Base-by-base conservation (phyloP, 2,329 filamentous ascomycete species). In the Alternaria metachromatica region DNA sequence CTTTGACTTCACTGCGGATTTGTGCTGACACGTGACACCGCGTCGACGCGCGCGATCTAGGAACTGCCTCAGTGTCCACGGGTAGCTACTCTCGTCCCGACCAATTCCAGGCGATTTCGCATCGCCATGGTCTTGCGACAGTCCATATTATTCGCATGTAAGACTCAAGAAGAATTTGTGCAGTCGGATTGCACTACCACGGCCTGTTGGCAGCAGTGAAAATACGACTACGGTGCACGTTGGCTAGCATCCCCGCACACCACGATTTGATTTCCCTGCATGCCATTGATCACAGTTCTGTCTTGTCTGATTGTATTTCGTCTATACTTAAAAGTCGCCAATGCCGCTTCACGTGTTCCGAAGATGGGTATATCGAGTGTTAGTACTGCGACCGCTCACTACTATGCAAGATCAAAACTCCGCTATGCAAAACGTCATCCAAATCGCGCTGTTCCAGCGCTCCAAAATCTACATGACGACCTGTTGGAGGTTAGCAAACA, bases 381-480 rank as follows among this genome's bases (percentile, higher is more conserved):
- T 48, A 53, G 58, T 54, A 60, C 30, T 59, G 51, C 49, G 23
- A 57, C 53, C 54, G 51, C 49, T 63, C 44, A 53, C 53, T 25
- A 60, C 48, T 62, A 62, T 63, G 63, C 63, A 69, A 67, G 25
- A 58, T 57, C 51, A 64, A 72, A 60, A 57, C 55, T 51, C 58
- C 65, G 69, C 69, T 73, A 72, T 74, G 68, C 69, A 65, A 64
- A 51, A 53, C 13, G 23, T 61, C 62, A 30, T 46, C 21, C 15
- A 63, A 23, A 45, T 37, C 11, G 26, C 43, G 28, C 45, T 9
- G 15, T 58, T 37, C 30, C 50, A 60, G 55, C 33, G 50, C 48
- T 33, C 23, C 28, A 37, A 18, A 33, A 15, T 60, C 64, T 75
- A 77, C 75, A 77, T 77, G 54, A 77, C 72, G 33, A 74, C 64